Conservation (phyloP, 139 green algal genomes). For the Micractinium conductrix region DNA sequence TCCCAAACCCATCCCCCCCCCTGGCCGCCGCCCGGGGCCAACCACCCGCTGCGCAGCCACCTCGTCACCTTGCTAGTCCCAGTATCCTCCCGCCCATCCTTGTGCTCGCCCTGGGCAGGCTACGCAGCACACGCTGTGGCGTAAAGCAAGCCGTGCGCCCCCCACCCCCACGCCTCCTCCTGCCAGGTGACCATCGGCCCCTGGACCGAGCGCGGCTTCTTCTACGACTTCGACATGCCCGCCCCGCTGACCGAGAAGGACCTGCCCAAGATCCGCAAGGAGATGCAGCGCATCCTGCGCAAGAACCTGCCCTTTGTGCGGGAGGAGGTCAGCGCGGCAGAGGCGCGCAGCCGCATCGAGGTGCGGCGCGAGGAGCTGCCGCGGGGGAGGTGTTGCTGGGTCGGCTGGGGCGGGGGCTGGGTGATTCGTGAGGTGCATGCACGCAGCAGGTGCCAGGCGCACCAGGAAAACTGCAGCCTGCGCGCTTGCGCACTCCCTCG, state of each 20-base stretch:
- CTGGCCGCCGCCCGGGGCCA: no score
- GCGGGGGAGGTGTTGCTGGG: no score
- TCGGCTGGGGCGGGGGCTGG: neutral
- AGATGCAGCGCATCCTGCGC: slow-evolving; percentile 90
- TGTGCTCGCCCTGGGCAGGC: no score
- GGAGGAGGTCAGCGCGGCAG: slow-evolving; percentile 83
- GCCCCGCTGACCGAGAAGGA: slow-evolving; percentile 87
- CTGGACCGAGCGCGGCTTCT: slow-evolving; percentile 98
- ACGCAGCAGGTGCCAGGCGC: neutral
- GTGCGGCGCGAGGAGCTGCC: no score
- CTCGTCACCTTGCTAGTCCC: no score
- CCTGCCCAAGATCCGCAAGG: slow-evolving; percentile 94
- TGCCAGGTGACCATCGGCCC: slow-evolving; percentile 91
- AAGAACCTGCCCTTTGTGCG: slow-evolving; percentile 81
- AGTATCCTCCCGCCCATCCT: no score
- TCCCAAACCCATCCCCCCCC: no score
- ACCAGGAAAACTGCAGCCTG: neutral
- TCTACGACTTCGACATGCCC: slow-evolving; percentile 97
- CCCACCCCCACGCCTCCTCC: no score
- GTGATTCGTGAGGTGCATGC: neutral
- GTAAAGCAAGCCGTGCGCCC: no score
- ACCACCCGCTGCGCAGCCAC: no score
- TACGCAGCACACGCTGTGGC: no score
- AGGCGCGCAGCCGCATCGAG: slow-evolving; percentile 86
- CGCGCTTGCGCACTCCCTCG: neutral